Evolutionary conservation across 1,139 yeast species (phyloP).

Genomic region (Yamadazyma diospyri): DNA sequence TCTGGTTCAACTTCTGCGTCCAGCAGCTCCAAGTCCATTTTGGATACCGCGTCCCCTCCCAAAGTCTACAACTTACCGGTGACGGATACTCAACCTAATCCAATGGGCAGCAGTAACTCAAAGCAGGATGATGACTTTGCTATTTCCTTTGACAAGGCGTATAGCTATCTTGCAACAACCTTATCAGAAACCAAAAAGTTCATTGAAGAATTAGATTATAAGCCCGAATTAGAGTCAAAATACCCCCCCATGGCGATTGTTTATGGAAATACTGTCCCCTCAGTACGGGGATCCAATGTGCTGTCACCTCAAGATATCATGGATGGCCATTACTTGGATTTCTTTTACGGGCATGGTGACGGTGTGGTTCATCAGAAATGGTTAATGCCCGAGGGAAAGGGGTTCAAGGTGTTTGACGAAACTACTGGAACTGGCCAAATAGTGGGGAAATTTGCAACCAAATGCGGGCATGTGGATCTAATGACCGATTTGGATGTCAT

Average conservation of each 20-base stretch:
- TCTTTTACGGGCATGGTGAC: constrained; percentile 87
- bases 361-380: constrained; percentile 86
- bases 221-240: constrained; percentile 36
- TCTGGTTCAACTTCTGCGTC: background rate
- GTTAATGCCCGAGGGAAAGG: constrained; percentile 73
- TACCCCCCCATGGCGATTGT: constrained; percentile 85
- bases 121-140: constrained; percentile 9
- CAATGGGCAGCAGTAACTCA: background rate
- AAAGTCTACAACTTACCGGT: background rate
- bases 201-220: constrained; percentile 53
- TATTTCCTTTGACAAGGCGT: constrained; percentile 57
- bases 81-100: background rate
- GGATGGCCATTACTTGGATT: constrained; percentile 70
- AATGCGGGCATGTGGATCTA: constrained; percentile 74
- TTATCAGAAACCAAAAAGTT: constrained; percentile 58
- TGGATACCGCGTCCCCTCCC: background rate
- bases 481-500: constrained; percentile 71
- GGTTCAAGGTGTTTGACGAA: constrained; percentile 46
- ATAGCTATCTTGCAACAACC: constrained; percentile 60
- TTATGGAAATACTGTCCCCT: constrained; percentile 78
- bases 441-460: constrained; percentile 63
- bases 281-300: constrained; percentile 76
- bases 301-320: constrained; percentile 57
- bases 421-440: constrained; percentile 43
- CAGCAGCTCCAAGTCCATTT: background rate